phyloP scores from a whole-genome alignment of 2,329 filamentous ascomycete genomes.

The Dactylella cylindrospora region DNA sequence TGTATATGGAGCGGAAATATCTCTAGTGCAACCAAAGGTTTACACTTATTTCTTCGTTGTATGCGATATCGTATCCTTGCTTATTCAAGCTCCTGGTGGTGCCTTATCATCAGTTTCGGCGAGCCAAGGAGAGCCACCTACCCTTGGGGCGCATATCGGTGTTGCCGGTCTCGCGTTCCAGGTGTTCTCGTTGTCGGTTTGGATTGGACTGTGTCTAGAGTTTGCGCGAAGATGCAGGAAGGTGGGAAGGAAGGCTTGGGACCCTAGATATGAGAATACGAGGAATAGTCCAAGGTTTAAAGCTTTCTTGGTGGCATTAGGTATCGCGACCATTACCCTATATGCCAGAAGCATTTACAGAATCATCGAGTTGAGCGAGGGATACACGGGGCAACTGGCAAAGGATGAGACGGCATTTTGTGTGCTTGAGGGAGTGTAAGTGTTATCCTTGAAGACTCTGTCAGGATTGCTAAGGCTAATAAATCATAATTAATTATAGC shows the following conservation, averaged over 20 bases:
- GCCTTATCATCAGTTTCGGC: conserved; percentile 56
- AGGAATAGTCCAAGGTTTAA: conserved; percentile 19
- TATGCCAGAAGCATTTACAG: conserved; percentile 64
- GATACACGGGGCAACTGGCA: conserved; percentile 64
- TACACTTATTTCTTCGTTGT: conserved; percentile 65
- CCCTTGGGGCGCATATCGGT: conserved; percentile 58
- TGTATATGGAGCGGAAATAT: conserved; percentile 57
- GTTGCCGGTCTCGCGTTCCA: conserved; percentile 65
- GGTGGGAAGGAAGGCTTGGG: conserved; percentile 11
- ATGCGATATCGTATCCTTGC: conserved; percentile 63
- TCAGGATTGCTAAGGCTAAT: background rate
- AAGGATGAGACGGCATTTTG: conserved; percentile 60
- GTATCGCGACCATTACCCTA: conserved; percentile 62
- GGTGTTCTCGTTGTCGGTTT: conserved; percentile 61
- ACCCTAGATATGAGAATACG: conserved; percentile 13
- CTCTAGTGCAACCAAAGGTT: conserved; percentile 54
- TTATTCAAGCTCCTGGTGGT: conserved; percentile 65
- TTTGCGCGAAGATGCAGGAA: conserved; percentile 23
- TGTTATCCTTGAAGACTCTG: background rate
- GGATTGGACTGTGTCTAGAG: conserved; percentile 64
- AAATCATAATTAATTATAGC: conserved; percentile 29
- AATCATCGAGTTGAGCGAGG: conserved; percentile 65
- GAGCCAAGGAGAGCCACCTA: conserved; percentile 16
- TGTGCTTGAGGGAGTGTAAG: conserved; percentile 58
- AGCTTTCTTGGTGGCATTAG: conserved; percentile 59